A percentile compares a stretch with the other conserved stretches of the same genome.
phyloP scores from a whole-genome alignment of 257 asterid species.

The Solanum bulbocastanum region DNA sequence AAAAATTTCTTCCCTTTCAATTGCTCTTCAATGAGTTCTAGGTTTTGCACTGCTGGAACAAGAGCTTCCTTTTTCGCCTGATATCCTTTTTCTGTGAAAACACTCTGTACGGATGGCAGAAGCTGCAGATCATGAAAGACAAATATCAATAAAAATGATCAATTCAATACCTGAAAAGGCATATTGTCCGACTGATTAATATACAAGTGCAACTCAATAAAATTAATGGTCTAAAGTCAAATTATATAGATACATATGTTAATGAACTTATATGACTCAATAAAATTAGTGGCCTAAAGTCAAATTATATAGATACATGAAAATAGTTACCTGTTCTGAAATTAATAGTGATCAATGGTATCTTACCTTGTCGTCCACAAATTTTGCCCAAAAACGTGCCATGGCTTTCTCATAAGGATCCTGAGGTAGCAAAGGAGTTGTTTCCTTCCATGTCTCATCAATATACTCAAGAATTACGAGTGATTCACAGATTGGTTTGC shows the following conservation, averaged over 20 bases:
- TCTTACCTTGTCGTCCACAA: slow-evolving; percentile 58
- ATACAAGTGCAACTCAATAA: background rate
- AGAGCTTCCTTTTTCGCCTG: slow-evolving; percentile 32
- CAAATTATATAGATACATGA: background rate
- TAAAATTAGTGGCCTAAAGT: no score
- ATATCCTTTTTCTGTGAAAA: slow-evolving; percentile 21
- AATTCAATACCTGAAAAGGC: background rate
- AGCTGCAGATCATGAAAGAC: slow-evolving; percentile 21
- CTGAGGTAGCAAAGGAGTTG: slow-evolving; percentile 42
- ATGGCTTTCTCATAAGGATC: slow-evolving; percentile 57
- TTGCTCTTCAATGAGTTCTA: slow-evolving; percentile 35
- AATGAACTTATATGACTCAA: no score
- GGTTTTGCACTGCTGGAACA: slow-evolving; percentile 15
- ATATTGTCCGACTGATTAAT: no score
- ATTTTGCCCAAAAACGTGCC: slow-evolving; percentile 68
- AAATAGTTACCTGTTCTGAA: background rate
- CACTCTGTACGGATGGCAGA: slow-evolving; percentile 24
- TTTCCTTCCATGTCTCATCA: slow-evolving; percentile 58
- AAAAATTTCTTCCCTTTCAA: slow-evolving; percentile 45
- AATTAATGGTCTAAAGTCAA: no score
- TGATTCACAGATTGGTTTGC: slow-evolving; percentile 60
- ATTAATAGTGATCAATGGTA: background rate
- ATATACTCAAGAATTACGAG: slow-evolving; percentile 65
- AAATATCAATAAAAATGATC: background rate
- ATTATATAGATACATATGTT: no score